Evolutionary conservation across 139 green algal species (phyloP).

Genomic region (Pseudopediastrum boryanum): DNA sequence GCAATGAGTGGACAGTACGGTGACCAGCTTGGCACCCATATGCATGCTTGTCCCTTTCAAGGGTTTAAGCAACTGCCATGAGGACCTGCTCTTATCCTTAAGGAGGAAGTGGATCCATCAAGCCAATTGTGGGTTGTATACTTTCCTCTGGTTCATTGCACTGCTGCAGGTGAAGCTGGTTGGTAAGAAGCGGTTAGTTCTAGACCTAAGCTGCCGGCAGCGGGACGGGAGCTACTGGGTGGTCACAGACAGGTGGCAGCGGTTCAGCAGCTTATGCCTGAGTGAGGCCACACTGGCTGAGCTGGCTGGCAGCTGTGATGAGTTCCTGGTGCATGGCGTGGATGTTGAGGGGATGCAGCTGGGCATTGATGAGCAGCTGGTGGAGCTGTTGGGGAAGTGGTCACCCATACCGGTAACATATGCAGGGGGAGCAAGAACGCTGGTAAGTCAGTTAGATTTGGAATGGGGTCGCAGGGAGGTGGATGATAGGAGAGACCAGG

Average conservation of each 20-base stretch:
- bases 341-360: constrained; percentile 98
- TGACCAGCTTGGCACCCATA: too few relatives aligned
- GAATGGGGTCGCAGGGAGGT: too few relatives aligned
- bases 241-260: constrained; percentile 72
- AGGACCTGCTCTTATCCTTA: too few relatives aligned
- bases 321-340: constrained; percentile 98
- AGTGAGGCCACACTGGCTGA: constrained; percentile 57
- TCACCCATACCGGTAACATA: constrained; percentile 93
- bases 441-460: too few relatives aligned
- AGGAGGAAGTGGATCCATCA: too few relatives aligned
- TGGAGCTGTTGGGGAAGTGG: constrained; percentile 77
- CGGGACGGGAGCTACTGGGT: constrained; percentile 70
- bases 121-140: neutral
- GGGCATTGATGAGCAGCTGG: constrained; percentile 95
- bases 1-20: too few relatives aligned
- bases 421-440: constrained; percentile 85
- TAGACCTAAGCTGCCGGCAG: constrained; percentile 94
- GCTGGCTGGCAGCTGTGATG: constrained; percentile 82
- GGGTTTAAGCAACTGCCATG: too few relatives aligned
- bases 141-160: too few relatives aligned
- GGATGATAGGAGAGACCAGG: too few relatives aligned
- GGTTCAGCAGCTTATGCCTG: constrained; percentile 65
- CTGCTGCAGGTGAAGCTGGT: constrained; percentile 78
- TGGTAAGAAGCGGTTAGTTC: constrained; percentile 88
- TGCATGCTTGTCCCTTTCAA: too few relatives aligned